phyloP scores from a whole-genome alignment of 495 filamentous ascomycete genomes.

The Aspergillus haitiensis region DNA sequence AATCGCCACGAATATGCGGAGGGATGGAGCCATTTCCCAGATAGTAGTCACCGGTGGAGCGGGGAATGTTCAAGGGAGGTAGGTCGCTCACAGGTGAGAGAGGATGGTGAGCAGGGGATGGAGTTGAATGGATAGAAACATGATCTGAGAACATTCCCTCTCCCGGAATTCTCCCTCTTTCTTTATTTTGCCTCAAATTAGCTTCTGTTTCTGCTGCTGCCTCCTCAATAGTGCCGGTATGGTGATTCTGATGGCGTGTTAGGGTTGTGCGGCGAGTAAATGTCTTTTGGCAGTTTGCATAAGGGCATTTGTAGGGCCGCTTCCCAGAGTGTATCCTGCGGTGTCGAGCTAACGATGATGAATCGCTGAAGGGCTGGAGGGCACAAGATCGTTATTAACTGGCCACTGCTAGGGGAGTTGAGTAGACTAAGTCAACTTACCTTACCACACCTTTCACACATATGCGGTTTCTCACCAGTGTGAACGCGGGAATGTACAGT shows the following conservation, averaged over 20 bases:
- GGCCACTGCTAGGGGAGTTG: neutral
- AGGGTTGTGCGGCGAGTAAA: slow-evolving; percentile 94
- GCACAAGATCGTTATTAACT: neutral
- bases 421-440: slow-evolving; percentile 46
- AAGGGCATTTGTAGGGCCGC: slow-evolving; percentile 95
- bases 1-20: slow-evolving; percentile 77
- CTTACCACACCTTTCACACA: slow-evolving; percentile 97
- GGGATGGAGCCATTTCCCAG: slow-evolving; percentile 69
- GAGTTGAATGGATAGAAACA: slow-evolving; percentile 79
- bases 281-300: slow-evolving; percentile 96
- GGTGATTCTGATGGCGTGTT: slow-evolving; percentile 93
- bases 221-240: slow-evolving; percentile 94
- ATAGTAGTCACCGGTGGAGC: slow-evolving; percentile 66
- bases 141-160: slow-evolving; percentile 78
- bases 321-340: slow-evolving; percentile 95
- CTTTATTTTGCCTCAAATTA: slow-evolving; percentile 61
- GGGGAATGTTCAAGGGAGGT: slow-evolving; percentile 71
- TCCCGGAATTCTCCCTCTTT: slow-evolving; percentile 64
- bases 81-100: slow-evolving; percentile 79
- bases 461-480: slow-evolving; percentile 96
- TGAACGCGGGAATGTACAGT: slow-evolving; percentile 95
- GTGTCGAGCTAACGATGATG: slow-evolving; percentile 90
- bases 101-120: slow-evolving; percentile 76
- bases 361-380: slow-evolving; percentile 93
- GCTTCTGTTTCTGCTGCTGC: slow-evolving; percentile 86